Conservation (phyloP, 306 rosid genomes). For the Acmispon strigosus region DNA sequence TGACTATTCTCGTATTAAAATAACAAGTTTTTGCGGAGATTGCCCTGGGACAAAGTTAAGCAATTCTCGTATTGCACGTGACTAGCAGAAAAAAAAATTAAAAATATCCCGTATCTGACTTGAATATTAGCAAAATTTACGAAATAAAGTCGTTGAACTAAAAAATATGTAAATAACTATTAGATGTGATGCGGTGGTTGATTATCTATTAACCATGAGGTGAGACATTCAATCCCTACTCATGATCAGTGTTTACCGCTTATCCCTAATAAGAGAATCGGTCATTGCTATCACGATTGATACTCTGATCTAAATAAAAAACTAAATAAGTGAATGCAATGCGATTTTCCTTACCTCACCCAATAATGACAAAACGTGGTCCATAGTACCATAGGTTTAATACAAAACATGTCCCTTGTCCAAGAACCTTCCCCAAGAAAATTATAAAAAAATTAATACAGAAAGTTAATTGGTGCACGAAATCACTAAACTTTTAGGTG, state of each 20-base stretch:
- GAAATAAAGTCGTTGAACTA: neutral
- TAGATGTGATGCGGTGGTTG: too few relatives aligned
- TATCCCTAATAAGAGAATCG: too few relatives aligned
- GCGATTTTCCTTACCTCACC: neutral
- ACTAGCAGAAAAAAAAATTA: too few relatives aligned
- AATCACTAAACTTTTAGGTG: slow-evolving; percentile 29
- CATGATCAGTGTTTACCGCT: too few relatives aligned
- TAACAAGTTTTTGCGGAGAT: too few relatives aligned
- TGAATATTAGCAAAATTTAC: neutral
- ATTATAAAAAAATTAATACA: neutral
- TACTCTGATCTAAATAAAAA: too few relatives aligned
- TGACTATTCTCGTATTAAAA: too few relatives aligned
- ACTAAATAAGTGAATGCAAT: neutral
- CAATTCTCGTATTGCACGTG: too few relatives aligned
- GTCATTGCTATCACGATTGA: too few relatives aligned
- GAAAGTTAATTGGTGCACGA: neutral
- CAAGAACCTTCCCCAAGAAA: neutral
- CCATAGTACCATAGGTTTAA: neutral
- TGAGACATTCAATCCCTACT: too few relatives aligned
- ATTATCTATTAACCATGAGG: too few relatives aligned
- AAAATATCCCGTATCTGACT: neutral
- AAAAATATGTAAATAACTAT: neutral
- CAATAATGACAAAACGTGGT: neutral
- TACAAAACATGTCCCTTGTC: slow-evolving; percentile 1
- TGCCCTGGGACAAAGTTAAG: too few relatives aligned